Base-by-base conservation (phyloP, 768 basidiomycete species). In the Cyclocybe aegerita region DNA sequence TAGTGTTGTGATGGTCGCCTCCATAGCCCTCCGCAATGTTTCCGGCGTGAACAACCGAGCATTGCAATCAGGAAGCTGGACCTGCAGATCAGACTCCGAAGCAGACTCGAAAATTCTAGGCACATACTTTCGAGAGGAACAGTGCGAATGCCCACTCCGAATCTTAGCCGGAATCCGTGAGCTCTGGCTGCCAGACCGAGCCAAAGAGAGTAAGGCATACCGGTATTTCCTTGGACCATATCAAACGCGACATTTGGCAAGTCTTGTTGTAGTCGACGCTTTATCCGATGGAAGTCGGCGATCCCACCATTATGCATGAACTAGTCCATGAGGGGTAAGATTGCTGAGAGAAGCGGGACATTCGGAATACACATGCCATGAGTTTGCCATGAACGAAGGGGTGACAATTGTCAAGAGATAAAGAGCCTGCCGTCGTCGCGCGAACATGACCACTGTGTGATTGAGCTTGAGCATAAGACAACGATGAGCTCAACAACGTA, bases 241-340 rank as follows among this genome's bases (percentile, higher is more conserved):
- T 90, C 77, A 70, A 93, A 99, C 34, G 93, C 79, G 52, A 86
- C 83, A 63, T 99, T 95, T 0, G 88, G 76, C 10, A 99, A 69
- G 23, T 76, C 76, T 32, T 74, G 74, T 62, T 96, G 94, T 7
- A 99, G 67, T 29, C 75, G 79, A 23, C 97, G 80, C 70, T 95
- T 98, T 58, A 98, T 80, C 50, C 75, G 71, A 39, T 69, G 68
- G 68, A 98, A 98, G 4, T 91, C 84, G 38, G 89, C 84, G 48
- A 99, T 90, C n/a, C 84, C 85, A 47, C 96, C 96, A 57, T 97
- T 98, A 67, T 95, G 94, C 94, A 98, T 98, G 71, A 90, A 98
- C 93, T 95, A 56, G 4, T 15, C 39, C 12, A 11, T 49, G 31
- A 23, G 12, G 33, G 39, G 43, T 44, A 48, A 39, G 43, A 37